Base-by-base conservation (phyloP, 768 basidiomycete genomes). In the Lyophyllum semitale region DNA sequence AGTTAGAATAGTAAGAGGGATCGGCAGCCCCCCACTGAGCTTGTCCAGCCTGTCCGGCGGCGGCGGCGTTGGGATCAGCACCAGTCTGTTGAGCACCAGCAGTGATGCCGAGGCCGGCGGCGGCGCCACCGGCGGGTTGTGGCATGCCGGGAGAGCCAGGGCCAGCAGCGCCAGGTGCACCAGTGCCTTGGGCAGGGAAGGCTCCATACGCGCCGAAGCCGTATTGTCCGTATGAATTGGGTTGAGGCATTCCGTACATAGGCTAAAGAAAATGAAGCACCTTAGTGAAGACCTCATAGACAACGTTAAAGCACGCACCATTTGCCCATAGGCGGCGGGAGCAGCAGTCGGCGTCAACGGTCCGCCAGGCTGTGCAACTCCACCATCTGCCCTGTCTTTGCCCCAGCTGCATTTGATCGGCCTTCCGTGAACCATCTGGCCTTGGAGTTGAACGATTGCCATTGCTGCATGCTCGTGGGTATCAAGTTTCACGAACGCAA, bases 321-420 rank as follows among this genome's bases (percentile, higher is more conserved):
- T 81, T 66, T 85, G 88, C 57, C 83, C 89, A 68, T 93, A 93
- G 15, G 89, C 86, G 41, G 87, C 68, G 45, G 87, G 82, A 32
- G 76, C 70, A 23, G 82, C 70, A 43, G 83, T 77, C 29, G 89
- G 88, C 62, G 86, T 88, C 63, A 89, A 70, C 33, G 77, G 75
- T 30, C 66, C 71, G 15, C 73, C 65, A 45, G 82, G 75, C 52
- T 82, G 79, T 23, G 82, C 77, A 51, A 78, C 75, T 23, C 81
- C 83, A 30, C 85, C 89, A 68, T 90, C 88, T 22, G 85, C 88
- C 58, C 93, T 83, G 70, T 98, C 96, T 73, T 98, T 98, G 53
- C 97, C 97, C 97, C 97, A 99, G 65, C 93, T 94, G 73, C 93
- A 96, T 75, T 98, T 98, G 80, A 98, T 93, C 8, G 95, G 94